Conservation (phyloP, 495 filamentous ascomycete genomes). For the Aspergillus leporis region DNA sequence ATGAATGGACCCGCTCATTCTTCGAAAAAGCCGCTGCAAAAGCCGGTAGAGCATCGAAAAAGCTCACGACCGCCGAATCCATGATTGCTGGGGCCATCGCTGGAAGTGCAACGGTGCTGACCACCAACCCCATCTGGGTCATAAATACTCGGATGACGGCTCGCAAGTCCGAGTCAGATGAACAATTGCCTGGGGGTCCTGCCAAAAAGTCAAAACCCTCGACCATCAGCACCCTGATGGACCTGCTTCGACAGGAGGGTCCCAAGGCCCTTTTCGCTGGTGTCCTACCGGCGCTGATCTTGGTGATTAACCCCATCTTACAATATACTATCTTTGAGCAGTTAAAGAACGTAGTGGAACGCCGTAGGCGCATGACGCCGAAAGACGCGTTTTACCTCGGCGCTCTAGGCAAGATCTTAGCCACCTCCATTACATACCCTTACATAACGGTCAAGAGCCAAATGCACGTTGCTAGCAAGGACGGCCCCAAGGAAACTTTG, state of each 20-base stretch:
- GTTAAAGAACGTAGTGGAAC: slow-evolving; percentile 77
- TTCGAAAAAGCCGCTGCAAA: slow-evolving; percentile 80
- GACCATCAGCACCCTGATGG: slow-evolving; percentile 76
- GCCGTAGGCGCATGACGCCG: slow-evolving; percentile 69
- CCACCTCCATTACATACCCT: slow-evolving; percentile 92
- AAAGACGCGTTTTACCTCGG: slow-evolving; percentile 88
- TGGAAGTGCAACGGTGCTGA: slow-evolving; percentile 86
- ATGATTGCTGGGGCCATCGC: slow-evolving; percentile 97
- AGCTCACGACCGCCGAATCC: slow-evolving; percentile 83
- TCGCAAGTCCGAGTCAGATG: slow-evolving; percentile 60
- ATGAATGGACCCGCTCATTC: slow-evolving; percentile 90
- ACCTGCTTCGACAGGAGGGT: slow-evolving; percentile 77
- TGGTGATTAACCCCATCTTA: slow-evolving; percentile 97
- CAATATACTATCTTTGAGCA: slow-evolving; percentile 99
- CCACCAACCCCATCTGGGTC: slow-evolving; percentile 99
- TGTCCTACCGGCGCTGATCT: slow-evolving; percentile 85
- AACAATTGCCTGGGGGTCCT: slow-evolving; percentile 51
- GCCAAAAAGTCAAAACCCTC: slow-evolving; percentile 55
- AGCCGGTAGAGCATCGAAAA: slow-evolving; percentile 74
- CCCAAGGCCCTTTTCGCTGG: slow-evolving; percentile 83
- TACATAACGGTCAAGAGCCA: slow-evolving; percentile 98
- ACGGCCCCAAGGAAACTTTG: slow-evolving; percentile 69
- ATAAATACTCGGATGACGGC: slow-evolving; percentile 98
- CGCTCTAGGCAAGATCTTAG: slow-evolving; percentile 89
- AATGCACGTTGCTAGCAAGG: slow-evolving; percentile 84